Conservation (phyloP, 2,329 filamentous ascomycete genomes). For the Sporothrix sp. region DNA sequence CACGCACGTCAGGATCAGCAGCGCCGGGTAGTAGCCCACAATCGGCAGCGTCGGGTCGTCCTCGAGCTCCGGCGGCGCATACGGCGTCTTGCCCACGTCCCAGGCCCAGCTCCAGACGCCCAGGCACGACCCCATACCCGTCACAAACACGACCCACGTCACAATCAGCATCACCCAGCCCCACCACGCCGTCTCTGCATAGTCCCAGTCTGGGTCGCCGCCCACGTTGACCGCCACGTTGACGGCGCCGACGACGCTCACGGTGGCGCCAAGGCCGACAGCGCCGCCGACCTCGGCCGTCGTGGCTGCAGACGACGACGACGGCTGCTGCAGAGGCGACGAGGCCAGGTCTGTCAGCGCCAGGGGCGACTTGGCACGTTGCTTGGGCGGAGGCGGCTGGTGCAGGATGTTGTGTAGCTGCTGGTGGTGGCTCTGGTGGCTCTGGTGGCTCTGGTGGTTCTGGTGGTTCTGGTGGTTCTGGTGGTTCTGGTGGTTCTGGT, state of each 20-base stretch:
- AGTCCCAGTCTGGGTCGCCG: slow-evolving; percentile 62
- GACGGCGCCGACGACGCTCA: slow-evolving; percentile 29
- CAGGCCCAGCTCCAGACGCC: slow-evolving; percentile 98
- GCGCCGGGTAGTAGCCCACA: slow-evolving; percentile 89
- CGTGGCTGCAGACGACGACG: slow-evolving; percentile 28
- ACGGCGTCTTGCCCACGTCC: slow-evolving; percentile 94
- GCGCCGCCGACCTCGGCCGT: slow-evolving; percentile 17
- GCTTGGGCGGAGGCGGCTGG: slow-evolving; percentile 22
- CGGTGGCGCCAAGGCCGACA: slow-evolving; percentile 14
- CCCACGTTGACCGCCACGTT: slow-evolving; percentile 7
- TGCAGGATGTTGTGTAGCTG: slow-evolving; percentile 25
- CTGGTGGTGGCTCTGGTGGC: slow-evolving; percentile 23
- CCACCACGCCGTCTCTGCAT: slow-evolving; percentile 95
- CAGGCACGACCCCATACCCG: slow-evolving; percentile 91
- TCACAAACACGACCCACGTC: slow-evolving; percentile 93
- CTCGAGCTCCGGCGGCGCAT: slow-evolving; percentile 88
- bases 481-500: not conserved
- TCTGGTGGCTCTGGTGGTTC: not conserved
- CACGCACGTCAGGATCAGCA: slow-evolving; percentile 85
- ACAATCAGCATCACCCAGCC: slow-evolving; percentile 85
- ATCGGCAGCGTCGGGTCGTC: slow-evolving; percentile 93
- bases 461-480: slow-evolving; percentile 1
- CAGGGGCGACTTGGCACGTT: slow-evolving; percentile 48
- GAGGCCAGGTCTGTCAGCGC: slow-evolving; percentile 40
- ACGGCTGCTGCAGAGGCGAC: slow-evolving; percentile 38